These are phyloP conservation scores for Detonula confervacea DNA, from an alignment of 352 stramenopile species.

Conservation along the genomic window DNA sequence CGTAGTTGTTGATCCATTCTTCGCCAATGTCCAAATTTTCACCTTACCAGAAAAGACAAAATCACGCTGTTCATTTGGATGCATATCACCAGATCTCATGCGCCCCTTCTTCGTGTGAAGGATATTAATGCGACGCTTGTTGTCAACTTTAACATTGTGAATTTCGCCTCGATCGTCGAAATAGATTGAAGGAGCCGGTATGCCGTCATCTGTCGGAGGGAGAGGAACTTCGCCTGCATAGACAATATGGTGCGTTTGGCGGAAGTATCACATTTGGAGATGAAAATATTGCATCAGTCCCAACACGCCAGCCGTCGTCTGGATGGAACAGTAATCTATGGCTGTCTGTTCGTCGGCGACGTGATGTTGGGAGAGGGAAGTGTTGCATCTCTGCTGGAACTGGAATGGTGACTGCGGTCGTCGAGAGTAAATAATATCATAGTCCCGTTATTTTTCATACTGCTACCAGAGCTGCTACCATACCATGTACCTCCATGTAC, in stretches of 20 bases:
- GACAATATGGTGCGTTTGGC: not conserved
- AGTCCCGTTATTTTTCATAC: no score
- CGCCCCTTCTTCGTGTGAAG: conserved; percentile 49
- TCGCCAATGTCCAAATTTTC: conserved; percentile 58
- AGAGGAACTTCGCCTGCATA: not conserved
- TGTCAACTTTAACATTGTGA: conserved; percentile 53
- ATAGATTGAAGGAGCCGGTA: conserved; percentile 46
- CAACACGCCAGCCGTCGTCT: conserved; percentile 30
- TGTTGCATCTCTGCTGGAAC: no score
- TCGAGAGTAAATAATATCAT: no score
- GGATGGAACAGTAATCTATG: not conserved
- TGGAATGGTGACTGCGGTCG: no score
- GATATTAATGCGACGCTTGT: conserved; percentile 61
- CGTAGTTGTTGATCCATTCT: conserved; percentile 45
- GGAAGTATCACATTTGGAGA: conserved; percentile 32
- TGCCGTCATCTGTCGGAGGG: conserved; percentile 16
- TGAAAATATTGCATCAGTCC: conserved; percentile 44
- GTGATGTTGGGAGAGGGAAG: not conserved
- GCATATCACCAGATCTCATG: conserved; percentile 64
- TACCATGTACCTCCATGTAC: no score
- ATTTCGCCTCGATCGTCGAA: conserved; percentile 59
- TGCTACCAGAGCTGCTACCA: no score
- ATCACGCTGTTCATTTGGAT: conserved; percentile 52
- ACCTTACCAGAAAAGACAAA: conserved; percentile 66
- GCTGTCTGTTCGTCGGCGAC: no score